Evolutionary conservation across 83 land plant genomes (phyloP), one percentile per base, ranked within the genome.

Genomic region (Larix sibirica): DNA sequence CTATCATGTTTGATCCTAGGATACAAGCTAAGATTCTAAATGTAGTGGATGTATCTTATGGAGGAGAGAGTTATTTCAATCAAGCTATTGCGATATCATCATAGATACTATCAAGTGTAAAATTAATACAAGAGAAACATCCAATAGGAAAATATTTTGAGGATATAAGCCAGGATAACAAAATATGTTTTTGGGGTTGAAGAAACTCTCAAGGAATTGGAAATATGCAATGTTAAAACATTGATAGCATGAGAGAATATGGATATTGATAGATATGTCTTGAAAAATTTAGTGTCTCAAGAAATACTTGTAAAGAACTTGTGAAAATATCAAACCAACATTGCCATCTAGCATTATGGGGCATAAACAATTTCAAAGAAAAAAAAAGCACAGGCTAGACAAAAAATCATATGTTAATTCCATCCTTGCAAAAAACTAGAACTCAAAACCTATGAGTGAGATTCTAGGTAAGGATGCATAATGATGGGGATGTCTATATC

Each of bases 161-260:
- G 74, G 88, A 88, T 58, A 88, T 88, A 13, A 88, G 89, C 77
- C 89, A 88, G 79, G 88, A 85, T 75, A 88, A 84, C 84, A 24
- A 88, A 88, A 88, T 85, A 85, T 81, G 89, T 88, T 6, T 88
- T 88, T 71, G 88, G 88, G 36, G 81, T 85, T 36, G 89, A 88
- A 10, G 89, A 88, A 44, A 88, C 89, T 38, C 66, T 88, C 3
- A 88, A 85, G 74, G 81, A 84, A 0, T 42, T 88, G 62, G 89
- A 88, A 38, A 88, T 88, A 88, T 82, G 89, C 24, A 88, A 84
- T n/a, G 89, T 88, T 23, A 88, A 88, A 77, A 88, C 88, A 0
- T 81, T 88, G 59, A 88, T 88, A 40, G 88, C 82, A 71, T 88
- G 89, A 88, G 89, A 88, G 78, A 85, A 85, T 56, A 63, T 88